Conservation (phyloP, 495 filamentous ascomycete species). For the Aspergillus haitiensis region DNA sequence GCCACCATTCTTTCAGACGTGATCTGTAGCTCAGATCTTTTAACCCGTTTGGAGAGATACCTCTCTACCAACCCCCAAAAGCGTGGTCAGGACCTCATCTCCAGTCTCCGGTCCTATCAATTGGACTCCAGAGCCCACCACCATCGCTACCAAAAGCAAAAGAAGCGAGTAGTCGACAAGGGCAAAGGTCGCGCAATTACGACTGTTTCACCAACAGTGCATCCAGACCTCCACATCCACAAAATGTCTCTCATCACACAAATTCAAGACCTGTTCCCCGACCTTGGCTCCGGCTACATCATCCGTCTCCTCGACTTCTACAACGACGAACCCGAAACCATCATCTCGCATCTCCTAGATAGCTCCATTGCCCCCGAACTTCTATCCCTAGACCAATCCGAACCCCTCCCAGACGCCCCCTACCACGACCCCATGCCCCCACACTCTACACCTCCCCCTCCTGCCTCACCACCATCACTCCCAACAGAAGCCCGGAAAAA, state of each 20-base stretch:
- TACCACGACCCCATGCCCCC: constrained; percentile 38
- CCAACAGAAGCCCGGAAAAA: constrained; percentile 53
- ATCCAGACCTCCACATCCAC: constrained; percentile 69
- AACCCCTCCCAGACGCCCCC: constrained; percentile 36
- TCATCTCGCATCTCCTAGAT: constrained; percentile 82
- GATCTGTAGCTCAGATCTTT: constrained; percentile 44
- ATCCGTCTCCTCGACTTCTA: constrained; percentile 78
- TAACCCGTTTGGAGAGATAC: constrained; percentile 52
- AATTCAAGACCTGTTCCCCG: constrained; percentile 90
- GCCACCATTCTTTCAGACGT: constrained; percentile 47
- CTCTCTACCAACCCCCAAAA: constrained; percentile 53
- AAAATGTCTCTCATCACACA: constrained; percentile 80
- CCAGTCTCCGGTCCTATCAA: constrained; percentile 47
- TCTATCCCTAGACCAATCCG: constrained; percentile 40
- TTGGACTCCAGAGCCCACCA: constrained; percentile 50
- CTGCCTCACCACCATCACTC: constrained; percentile 31
- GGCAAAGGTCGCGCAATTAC: constrained; percentile 58
- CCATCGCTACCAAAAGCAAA: constrained; percentile 57
- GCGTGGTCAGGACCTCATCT: constrained; percentile 43
- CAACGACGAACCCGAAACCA: constrained; percentile 71
- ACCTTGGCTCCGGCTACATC: constrained; percentile 82
- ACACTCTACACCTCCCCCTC: constrained; percentile 42
- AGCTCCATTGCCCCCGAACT: constrained; percentile 64
- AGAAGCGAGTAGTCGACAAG: constrained; percentile 57
- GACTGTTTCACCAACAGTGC: constrained; percentile 34